phyloP scores from a whole-genome alignment of 2,329 filamentous ascomycete species.

The Cladosporium sp. region DNA sequence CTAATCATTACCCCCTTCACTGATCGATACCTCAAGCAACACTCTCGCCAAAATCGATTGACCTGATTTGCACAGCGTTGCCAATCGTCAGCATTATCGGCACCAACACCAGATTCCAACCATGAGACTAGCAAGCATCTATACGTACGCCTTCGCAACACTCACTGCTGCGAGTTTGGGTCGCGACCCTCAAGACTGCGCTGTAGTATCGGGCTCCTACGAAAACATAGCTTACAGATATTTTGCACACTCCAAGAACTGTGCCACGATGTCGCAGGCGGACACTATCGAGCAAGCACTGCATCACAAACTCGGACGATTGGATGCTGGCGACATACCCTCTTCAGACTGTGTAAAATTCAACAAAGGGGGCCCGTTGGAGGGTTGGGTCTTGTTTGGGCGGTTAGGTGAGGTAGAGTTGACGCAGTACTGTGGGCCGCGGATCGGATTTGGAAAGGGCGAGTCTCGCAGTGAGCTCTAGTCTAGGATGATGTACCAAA shows the following conservation, averaged over 20 bases:
- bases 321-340: neutral
- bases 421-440: neutral
- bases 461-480: neutral
- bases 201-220: neutral
- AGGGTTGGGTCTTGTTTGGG: neutral
- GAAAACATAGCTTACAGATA: neutral
- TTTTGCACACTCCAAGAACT: neutral
- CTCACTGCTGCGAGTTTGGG: neutral
- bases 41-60: neutral
- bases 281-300: neutral
- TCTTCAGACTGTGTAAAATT: neutral
- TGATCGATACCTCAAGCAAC: neutral
- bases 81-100: neutral
- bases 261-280: neutral
- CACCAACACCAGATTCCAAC: neutral
- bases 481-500: neutral
- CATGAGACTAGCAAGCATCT: neutral
- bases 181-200: neutral
- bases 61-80: too few species aligned
- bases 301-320: neutral
- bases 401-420: neutral
- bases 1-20: too few species aligned
- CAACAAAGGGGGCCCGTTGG: neutral
- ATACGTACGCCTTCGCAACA: neutral
- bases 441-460: neutral